Percentiles rank a stretch among this genome's conserved stretches.
Conservation (phyloP, 768 basidiomycete genomes). For the Psilocybe sp. region DNA sequence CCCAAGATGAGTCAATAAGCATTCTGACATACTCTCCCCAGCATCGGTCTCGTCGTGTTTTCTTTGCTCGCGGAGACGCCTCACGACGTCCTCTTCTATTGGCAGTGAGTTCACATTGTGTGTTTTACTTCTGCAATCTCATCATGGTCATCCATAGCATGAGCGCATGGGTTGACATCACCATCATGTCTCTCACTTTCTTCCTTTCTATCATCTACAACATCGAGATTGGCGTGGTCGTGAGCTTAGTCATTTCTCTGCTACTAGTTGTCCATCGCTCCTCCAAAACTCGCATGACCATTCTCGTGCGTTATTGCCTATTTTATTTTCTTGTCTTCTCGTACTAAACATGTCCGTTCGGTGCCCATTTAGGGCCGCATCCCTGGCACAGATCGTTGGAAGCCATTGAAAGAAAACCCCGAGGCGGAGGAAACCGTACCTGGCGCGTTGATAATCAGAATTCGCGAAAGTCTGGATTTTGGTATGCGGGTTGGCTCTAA, state of each 20-base stretch:
- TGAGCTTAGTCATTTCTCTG: constrained; percentile 83
- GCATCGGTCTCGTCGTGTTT: constrained; percentile 84
- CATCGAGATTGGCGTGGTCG: constrained; percentile 90
- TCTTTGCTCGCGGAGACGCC: constrained; percentile 83
- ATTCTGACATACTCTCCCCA: constrained; percentile 23
- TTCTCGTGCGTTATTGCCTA: constrained; percentile 54
- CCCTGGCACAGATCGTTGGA: constrained; percentile 88
- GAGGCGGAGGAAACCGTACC: constrained; percentile 78
- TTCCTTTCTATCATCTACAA: constrained; percentile 84
- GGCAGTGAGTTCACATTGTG: constrained; percentile 49
- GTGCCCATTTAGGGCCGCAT: constrained; percentile 67
- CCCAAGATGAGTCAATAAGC: not conserved
- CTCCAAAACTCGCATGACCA: constrained; percentile 86
- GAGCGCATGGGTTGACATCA: constrained; percentile 5
- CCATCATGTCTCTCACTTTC: constrained; percentile 87
- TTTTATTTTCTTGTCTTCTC: not conserved
- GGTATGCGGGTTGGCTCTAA: constrained; percentile 43
- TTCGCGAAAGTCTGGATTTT: constrained; percentile 90
- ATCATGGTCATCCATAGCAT: not conserved
- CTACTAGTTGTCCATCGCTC: constrained; percentile 88
- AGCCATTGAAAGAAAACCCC: constrained; percentile 83
- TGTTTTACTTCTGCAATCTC: not conserved
- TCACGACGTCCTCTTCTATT: constrained; percentile 83
- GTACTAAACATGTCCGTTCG: not conserved
- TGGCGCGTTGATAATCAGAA: constrained; percentile 83